Evolutionary conservation across 2,329 filamentous ascomycete species (phyloP), one percentile per base, ranked within the genome.

Genomic region (Blastomyces percursus): DNA sequence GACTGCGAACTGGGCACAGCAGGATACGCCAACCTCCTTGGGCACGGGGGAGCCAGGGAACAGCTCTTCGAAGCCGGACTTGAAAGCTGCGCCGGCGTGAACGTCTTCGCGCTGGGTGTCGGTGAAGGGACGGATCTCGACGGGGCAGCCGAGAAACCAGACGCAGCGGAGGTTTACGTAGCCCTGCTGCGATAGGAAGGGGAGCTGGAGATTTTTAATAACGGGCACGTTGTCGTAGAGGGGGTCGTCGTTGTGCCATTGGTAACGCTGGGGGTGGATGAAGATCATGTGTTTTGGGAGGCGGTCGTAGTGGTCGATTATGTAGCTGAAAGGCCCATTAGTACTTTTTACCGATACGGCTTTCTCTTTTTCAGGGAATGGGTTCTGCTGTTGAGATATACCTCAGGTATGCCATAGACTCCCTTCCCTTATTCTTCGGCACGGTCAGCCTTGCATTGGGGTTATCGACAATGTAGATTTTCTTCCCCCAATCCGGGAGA

Each of bases 1-100:
- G 0, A 80, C 80, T 0, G 78, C 81, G 66, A 84, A 83, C 64
- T 84, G 82, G 4, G 81, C 81, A 64, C 82, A 84, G 67, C 82
- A 84, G 32, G 77, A 78, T 1, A 79, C 78, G 0, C 78, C 81
- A 4, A 84, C 77, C 21, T 70, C 69, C 14, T 75, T 67, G 0
- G 81, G 81, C 0, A 77, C 69, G 1, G 64, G 27, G 0, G 61
- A 67, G 0, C 69, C 72, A 0, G 75, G 75, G 63, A 84, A 82
- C 3, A 84, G 66, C n/a, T 76, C 73, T 69, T 76, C 73, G 64
- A 81, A 83, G 0, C 78, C 80, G 32, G 73, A 71, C 52, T 77
- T 77, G 64, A 80, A 82, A 64, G 78, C 77, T 40, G 78, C 75
- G 0, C 79, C 79, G 1, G 79, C 79, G 63, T 80, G 79, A 1